Percentiles rank a stretch among this genome's conserved stretches.
These are phyloP conservation scores for Ceratocystis diversiconidia DNA, from an alignment of 2,329 filamentous ascomycete species.

Conservation along the genomic window DNA sequence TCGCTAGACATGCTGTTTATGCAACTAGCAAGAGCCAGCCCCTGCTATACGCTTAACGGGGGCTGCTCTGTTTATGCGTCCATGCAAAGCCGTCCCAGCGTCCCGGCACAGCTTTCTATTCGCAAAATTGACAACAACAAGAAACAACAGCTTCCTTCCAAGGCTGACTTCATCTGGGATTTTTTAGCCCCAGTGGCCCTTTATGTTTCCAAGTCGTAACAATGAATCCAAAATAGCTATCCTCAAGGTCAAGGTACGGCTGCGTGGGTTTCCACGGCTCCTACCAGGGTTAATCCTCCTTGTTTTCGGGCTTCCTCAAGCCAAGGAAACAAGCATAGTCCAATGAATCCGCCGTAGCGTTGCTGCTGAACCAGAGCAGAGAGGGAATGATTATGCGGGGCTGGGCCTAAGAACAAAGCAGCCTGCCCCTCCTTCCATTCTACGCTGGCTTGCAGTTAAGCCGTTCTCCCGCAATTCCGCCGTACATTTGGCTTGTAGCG, in stretches of 20 bases:
- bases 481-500: neutral
- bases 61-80: neutral
- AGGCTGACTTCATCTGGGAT: neutral
- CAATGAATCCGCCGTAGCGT: neutral
- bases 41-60: neutral
- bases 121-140: neutral
- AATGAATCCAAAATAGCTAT: neutral
- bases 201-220: neutral
- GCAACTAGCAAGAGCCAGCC: neutral
- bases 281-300: neutral
- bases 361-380: neutral
- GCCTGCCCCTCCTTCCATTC: neutral
- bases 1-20: neutral
- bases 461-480: neutral
- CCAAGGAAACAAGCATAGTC: neutral
- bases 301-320: neutral
- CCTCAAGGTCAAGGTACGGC: too few relatives aligned
- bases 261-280: neutral
- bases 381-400: conserved; percentile 3
- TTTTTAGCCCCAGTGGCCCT: neutral
- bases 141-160: neutral
- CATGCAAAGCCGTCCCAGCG: neutral
- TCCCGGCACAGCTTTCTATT: neutral
- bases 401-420: neutral
- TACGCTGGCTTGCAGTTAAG: neutral